Base-by-base conservation (phyloP, 192 early-diverging fungal genomes). In the Backusella tarrabulga region DNA sequence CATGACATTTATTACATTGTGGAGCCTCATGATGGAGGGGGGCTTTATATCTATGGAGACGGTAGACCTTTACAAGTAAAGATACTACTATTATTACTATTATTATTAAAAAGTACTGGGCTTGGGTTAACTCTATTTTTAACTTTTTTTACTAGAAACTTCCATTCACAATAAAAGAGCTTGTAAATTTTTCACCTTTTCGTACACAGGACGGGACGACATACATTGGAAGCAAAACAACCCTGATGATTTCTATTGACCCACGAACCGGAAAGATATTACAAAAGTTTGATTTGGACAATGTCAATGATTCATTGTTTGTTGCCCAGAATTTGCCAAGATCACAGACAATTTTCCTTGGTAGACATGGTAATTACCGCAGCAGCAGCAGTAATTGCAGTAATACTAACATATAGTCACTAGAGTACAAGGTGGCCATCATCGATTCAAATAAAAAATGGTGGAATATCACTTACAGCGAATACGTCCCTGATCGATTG, bases 11-110 rank as follows among this genome's bases (percentile, higher is more conserved):
- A 89, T 9, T 92, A 92, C 80, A 92, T 95, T 75, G 87, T 92
- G 34, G 94, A 95, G 73, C 94, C 94, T 17, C 82, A 83, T 14
- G 90, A 93, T 72, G 84, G 88, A 46, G 92, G 92, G 3, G 87
- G 81, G 29, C 78, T 95, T 1, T 95, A 92, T 82, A 81, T 87
- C 32, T 88, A 87, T 72, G 79, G 84, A 3, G 80, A 87, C 34
- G 86, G 85, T 0, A 77, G 81, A 29, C 81, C 80, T n/a, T 79
- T 93, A 9, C 82, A 87, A 87, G 92, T 93, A 90, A 44, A 17
- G 42, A 44, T 17, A 44, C 6, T 15, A 2, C 12, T 17, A 14
- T 5, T 44, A 44, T 3, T 44, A 44, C 0, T 17, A 44, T 15
- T 14, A 2, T 44, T 17, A 14, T 44, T 17, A 44, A 73, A 67